Base-by-base conservation (phyloP, 2,329 filamentous ascomycete genomes). In the Purpureocillium takamizusanense region DNA sequence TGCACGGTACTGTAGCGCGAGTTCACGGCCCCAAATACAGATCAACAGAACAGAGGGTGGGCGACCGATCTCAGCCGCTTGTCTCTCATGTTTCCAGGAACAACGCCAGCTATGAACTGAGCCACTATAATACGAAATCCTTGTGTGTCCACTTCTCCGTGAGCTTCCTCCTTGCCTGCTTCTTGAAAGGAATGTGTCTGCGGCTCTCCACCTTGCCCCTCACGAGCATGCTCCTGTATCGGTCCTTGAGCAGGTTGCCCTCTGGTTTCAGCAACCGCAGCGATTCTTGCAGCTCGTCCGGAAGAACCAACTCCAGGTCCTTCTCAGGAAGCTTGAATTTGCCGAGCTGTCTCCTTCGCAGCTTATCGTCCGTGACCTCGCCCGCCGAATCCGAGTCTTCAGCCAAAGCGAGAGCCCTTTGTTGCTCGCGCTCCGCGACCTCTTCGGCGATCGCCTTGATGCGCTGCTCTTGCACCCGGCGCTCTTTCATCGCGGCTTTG, bases 91-190 rank as follows among this genome's bases (percentile, higher is more conserved):
- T 25, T 25, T 25, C 21, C 21, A 5, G 10, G 21, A 25, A 25
- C 21, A 5, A 25, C 10, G 21, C 5, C 21, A n/a, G 21, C 21
- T 23, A 17, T 36, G 37, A 14, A 12, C 10, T 28, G n/a, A 6
- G 11, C 31, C n/a, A 16, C 33, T 46, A 49, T 30, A 65, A 46
- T 35, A 51, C 49, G 47, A 95, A 98, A 59, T 98, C 92, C 72
- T 98, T 98, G 69, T 95, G 86, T 33, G 82, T 79, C 92, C 92
- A 98, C 66, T 97, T 98, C 75, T 97, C 92, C 7, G 87, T 95
- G 37, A 80, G 63, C 60, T 85, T 86, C 50, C 70, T 80, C 72
- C 81, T 89, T 46, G 78, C 76, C 69, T 92, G 86, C 73, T 86
- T 94, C 53, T 74, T 75, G 65, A 92, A 90, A 7, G 81, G 76